Evolutionary conservation across 192 early-diverging fungal species (phyloP), one percentile per base, ranked within the genome.

Genomic region (Allomyces arbusculus): DNA sequence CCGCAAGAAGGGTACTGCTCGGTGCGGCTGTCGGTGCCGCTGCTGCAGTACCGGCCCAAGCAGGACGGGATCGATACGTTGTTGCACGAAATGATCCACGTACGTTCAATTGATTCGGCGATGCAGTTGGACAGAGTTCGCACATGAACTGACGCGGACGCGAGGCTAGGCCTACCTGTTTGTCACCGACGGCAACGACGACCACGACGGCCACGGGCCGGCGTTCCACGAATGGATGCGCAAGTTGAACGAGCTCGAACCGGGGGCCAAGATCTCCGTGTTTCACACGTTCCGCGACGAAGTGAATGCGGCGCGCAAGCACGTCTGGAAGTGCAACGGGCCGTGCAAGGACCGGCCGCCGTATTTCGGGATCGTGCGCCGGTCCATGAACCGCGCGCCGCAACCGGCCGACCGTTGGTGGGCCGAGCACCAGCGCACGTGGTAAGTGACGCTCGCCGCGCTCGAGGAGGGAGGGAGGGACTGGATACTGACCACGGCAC

Each of bases 81-180:
- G 16, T 65, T 76, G 61, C 75, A 76, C 33, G 75, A 76, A 64
- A 76, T 76, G 74, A 76, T 76, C 24, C 75, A 76, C 67, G 75
- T 58, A 58, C 20, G 50, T 11, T 55, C 26, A 4, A 28, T 1
- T 1, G 26, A 28, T 28, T 28, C 26, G 26, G 26, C 4, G 26
- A 28, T 28, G 26, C 26, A 4, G 1, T 28, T 28, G 26, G 26
- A 28, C 26, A 1, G 26, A 28, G n/a, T n/a, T n/a, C n/a, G n/a
- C n/a, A n/a, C n/a, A n/a, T n/a, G n/a, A 40, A 40, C 7, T 40
- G 33, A 40, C 4, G 33, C 7, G 33, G 33, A 8, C 7, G 33
- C 33, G 9, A 58, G 2, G 0, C 3, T 14, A 58, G 50, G 50
- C 75, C 14, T 76, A 76, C 50, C 64, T 76, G 64, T 76, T 76